Conservation (phyloP, 1,284 basidiomycete genomes). For the Marasmius tenuissimus region DNA sequence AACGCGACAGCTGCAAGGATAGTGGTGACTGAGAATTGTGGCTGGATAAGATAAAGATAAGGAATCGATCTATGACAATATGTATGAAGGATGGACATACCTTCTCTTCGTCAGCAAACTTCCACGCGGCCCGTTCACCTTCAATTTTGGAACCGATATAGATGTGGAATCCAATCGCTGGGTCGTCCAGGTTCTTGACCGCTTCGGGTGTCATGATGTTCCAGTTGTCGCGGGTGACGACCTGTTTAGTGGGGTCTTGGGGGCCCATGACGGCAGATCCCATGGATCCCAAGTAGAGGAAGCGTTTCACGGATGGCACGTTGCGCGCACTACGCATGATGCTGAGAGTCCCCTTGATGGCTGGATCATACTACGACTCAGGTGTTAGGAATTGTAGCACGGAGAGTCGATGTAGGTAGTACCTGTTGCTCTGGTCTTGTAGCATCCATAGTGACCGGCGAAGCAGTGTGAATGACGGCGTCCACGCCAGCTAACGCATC, state of each 20-base stretch:
- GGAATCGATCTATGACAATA: not conserved
- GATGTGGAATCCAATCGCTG: not conserved
- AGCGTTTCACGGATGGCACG: not conserved
- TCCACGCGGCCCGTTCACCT: not conserved
- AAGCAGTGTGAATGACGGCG: constrained; percentile 1
- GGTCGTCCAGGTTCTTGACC: not conserved
- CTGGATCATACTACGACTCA: not conserved
- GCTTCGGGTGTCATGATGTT: not conserved
- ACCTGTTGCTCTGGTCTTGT: not conserved
- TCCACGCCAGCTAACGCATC: not conserved
- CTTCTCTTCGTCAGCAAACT: not conserved
- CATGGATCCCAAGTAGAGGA: not conserved
- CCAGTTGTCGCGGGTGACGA: constrained; percentile 1
- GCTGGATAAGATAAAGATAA: not conserved
- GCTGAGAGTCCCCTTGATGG: not conserved
- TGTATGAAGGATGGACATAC: not conserved
- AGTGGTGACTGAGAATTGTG: not conserved
- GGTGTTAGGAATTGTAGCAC: not conserved
- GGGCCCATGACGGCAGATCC: not conserved
- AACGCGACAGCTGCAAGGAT: not conserved
- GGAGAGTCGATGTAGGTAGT: not conserved
- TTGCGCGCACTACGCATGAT: not conserved
- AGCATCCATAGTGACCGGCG: not conserved
- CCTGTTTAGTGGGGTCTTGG: not conserved
- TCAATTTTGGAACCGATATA: not conserved